These are phyloP conservation scores for Rugonectria rugulosa DNA, from an alignment of 2,329 filamentous ascomycete species.

Conservation along the genomic window DNA sequence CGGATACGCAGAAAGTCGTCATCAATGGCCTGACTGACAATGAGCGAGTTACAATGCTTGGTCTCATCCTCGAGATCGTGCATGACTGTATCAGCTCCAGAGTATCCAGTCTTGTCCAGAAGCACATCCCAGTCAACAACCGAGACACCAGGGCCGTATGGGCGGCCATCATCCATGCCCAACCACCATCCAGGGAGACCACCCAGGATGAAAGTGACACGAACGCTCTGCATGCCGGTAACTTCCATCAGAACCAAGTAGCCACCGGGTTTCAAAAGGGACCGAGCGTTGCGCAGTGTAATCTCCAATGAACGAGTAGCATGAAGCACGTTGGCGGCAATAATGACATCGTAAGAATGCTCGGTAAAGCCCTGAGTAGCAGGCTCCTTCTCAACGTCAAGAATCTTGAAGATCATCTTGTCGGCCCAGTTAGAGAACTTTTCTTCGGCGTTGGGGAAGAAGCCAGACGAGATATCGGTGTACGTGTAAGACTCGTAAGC, in stretches of 20 bases:
- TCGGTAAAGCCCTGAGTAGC: conserved; percentile 37
- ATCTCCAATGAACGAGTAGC: conserved; percentile 38
- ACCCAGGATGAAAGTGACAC: conserved; percentile 12
- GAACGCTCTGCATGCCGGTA: conserved; percentile 15
- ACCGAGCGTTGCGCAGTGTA: conserved; percentile 35
- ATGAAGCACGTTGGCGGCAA: conserved; percentile 44
- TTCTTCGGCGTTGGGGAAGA: conserved; percentile 45
- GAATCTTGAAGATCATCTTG: conserved; percentile 43
- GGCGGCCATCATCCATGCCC: conserved; percentile 15
- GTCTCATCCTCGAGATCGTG: conserved; percentile 13
- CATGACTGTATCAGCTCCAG: conserved; percentile 16
- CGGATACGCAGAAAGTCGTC: conserved; percentile 17
- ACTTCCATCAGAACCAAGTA: conserved; percentile 42
- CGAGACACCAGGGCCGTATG: conserved; percentile 8
- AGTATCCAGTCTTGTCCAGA: conserved; percentile 19
- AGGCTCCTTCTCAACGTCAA: conserved; percentile 45
- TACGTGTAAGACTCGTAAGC: conserved; percentile 41
- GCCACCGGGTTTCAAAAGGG: conserved; percentile 42
- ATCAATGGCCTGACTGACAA: conserved; percentile 16
- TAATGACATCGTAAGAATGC: conserved; percentile 39
- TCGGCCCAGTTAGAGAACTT: conserved; percentile 30
- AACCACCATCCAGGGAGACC: conserved; percentile 24
- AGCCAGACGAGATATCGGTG: conserved; percentile 50
- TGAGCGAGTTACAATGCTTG: conserved; percentile 21
- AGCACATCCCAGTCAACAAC: conserved; percentile 15